phyloP scores from a whole-genome alignment of 2,329 filamentous ascomycete genomes.

The Didymella exigua region DNA sequence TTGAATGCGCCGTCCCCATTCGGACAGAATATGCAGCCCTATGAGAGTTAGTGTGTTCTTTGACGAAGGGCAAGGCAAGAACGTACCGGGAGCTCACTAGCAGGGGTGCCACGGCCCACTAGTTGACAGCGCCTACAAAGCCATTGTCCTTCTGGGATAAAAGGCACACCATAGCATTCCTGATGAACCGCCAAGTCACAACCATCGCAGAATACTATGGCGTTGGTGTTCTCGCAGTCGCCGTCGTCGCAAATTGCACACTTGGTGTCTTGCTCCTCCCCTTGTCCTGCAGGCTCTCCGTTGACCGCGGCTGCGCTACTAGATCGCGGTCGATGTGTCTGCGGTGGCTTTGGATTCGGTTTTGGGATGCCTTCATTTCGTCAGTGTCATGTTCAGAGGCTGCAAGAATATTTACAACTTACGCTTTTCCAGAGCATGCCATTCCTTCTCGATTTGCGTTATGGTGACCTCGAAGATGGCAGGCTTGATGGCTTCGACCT shows the following conservation, averaged over 20 bases:
- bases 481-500: conserved; percentile 82
- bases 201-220: conserved; percentile 98
- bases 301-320: conserved; percentile 95
- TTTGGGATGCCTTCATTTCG: conserved; percentile 73
- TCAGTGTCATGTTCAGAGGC: conserved; percentile 12
- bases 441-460: conserved; percentile 98
- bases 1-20: conserved; percentile 98
- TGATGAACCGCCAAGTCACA: conserved; percentile 98
- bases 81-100: conserved; percentile 56
- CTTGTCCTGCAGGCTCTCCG: conserved; percentile 78
- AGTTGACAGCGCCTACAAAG: conserved; percentile 95
- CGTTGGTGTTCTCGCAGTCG: conserved; percentile 99
- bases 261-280: conserved; percentile 95
- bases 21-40: conserved; percentile 89
- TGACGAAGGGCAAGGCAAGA: neutral
- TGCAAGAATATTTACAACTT: conserved; percentile 18
- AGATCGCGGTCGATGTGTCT: conserved; percentile 89
- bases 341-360: conserved; percentile 92
- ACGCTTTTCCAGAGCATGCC: conserved; percentile 93
- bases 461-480: conserved; percentile 97
- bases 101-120: conserved; percentile 86
- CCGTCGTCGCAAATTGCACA: conserved; percentile 98
- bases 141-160: conserved; percentile 99
- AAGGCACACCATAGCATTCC: conserved; percentile 97
- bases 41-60: conserved; percentile 23